Conservation (phyloP, 23 red algal species). For the Gracilaria vermiculophylla region DNA sequence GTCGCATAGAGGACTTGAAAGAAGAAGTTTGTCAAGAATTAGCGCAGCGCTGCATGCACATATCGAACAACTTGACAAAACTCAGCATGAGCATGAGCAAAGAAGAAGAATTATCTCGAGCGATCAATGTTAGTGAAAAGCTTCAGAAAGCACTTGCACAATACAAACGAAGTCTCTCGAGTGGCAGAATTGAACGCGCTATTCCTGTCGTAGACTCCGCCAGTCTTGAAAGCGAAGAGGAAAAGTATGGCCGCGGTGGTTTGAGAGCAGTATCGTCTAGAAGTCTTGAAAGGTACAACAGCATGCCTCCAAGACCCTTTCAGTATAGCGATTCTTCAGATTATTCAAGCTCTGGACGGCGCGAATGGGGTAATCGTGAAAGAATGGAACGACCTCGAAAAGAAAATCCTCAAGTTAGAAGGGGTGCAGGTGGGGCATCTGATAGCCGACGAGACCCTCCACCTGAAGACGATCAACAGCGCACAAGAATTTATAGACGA, state of each 20-base stretch:
- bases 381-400: neutral
- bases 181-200: constrained; percentile 4
- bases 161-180: constrained; percentile 25
- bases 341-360: neutral
- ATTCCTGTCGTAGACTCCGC: constrained; percentile 36
- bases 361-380: neutral
- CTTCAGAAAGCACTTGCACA: constrained; percentile 30
- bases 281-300: constrained; percentile 49
- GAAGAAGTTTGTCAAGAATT: constrained; percentile 60
- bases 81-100: constrained; percentile 70
- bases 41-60: constrained; percentile 57
- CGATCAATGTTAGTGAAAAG: constrained; percentile 50
- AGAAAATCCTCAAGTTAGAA: neutral
- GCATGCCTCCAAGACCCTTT: constrained; percentile 3
- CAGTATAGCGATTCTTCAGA: constrained; percentile 16
- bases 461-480: neutral
- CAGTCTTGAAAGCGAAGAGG: constrained; percentile 61
- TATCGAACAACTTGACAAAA: constrained; percentile 30
- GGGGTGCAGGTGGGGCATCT: neutral
- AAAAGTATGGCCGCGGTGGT: constrained; percentile 20
- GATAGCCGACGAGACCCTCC: neutral
- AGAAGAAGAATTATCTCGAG: constrained; percentile 63
- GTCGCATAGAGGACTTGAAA: constrained; percentile 41
- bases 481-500: neutral
- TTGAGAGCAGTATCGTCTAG: neutral